Evolutionary conservation across 78 protist species (phyloP).

Genomic region (Dictyostelium capitatum): DNA sequence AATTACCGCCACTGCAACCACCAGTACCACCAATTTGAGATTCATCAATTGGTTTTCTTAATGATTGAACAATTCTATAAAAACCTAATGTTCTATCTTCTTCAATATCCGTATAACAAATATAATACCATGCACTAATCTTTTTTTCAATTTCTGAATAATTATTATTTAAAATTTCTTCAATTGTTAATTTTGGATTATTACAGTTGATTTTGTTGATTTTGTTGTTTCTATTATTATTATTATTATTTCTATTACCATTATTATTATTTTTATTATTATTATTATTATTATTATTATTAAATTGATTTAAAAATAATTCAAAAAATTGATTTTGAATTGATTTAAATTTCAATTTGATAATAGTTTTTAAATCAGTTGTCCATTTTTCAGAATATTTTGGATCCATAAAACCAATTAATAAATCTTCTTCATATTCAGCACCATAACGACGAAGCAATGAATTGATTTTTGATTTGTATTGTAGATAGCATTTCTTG

Average conservation of each 20-base stretch:
- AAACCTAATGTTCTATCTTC: conserved; percentile 5
- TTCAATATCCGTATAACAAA: neutral
- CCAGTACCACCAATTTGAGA: neutral
- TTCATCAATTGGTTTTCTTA: neutral
- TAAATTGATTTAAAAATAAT: neutral
- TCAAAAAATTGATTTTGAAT: conserved; percentile 1
- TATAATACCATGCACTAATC: conserved; percentile 58
- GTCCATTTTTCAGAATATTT: neutral
- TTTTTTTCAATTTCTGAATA: conserved; percentile 36
- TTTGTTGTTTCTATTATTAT: no score
- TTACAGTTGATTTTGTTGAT: no score
- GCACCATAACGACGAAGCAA: conserved; percentile 2
- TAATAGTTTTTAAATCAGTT: neutral
- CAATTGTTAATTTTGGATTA: neutral
- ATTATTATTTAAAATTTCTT: neutral
- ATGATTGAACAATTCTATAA: conserved; percentile 35
- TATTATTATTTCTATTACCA: no score
- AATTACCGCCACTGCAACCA: neutral
- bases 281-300: no score
- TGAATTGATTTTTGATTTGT: conserved; percentile 1
- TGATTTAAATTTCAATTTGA: neutral
- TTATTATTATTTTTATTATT: no score
- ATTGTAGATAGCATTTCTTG: neutral
- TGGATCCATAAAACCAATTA: conserved; percentile 37
- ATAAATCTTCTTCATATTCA: conserved; percentile 21